Percentiles rank a stretch among this genome's conserved stretches.
These are phyloP conservation scores for sunflower (Helianthus annuus) DNA, from an alignment of 129 eudicot genomes.

Conservation along the genomic window DNA sequence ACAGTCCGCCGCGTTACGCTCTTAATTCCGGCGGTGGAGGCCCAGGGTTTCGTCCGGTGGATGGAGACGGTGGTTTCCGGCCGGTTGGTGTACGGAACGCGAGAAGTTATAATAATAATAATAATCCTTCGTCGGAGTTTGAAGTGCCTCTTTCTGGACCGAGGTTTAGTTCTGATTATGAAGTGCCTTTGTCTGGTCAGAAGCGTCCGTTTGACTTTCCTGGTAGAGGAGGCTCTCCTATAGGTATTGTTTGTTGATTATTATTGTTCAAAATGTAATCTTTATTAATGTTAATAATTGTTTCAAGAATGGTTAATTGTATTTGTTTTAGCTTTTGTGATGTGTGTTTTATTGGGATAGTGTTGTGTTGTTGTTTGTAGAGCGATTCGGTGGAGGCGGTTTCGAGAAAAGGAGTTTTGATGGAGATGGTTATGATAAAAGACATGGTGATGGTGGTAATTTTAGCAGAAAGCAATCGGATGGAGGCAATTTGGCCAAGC, in stretches of 20 bases:
- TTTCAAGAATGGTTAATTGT: not conserved
- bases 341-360: not conserved
- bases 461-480: conserved; percentile 32
- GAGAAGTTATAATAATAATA: conserved; percentile 24
- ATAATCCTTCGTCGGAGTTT: conserved; percentile 37
- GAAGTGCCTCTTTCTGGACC: conserved; percentile 48
- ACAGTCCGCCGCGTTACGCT: conserved; percentile 55
- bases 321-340: not conserved
- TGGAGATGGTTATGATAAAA: conserved; percentile 33
- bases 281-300: not conserved
- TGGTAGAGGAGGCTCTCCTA: conserved; percentile 57
- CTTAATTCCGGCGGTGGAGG: conserved; percentile 32
- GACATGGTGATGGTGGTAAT: conserved; percentile 30
- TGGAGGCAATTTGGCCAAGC: conserved; percentile 43
- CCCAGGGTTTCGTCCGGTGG: conserved; percentile 44
- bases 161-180: conserved; percentile 32
- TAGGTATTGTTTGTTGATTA: conserved; percentile 31
- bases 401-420: conserved; percentile 40
- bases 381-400: conserved; percentile 30
- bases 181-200: conserved; percentile 65
- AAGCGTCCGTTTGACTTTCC: conserved; percentile 79
- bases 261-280: not conserved
- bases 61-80: conserved; percentile 41
- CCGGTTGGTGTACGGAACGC: conserved; percentile 31
- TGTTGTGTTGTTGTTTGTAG: not conserved